Evolutionary conservation across 768 basidiomycete genomes (phyloP).

Genomic region (Termitomyces sp.): DNA sequence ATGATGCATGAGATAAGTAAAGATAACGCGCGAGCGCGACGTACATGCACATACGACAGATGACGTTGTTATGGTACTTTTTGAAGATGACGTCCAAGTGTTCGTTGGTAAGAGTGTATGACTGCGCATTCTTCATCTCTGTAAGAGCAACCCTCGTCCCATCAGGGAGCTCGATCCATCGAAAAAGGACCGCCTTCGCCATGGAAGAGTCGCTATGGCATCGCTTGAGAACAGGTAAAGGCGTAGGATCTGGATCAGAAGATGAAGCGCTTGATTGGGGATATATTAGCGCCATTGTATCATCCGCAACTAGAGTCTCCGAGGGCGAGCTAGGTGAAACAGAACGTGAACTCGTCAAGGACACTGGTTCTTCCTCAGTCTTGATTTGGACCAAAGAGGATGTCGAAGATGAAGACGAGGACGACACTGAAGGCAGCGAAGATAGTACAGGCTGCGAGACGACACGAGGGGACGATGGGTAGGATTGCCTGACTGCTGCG

Average conservation of each 20-base stretch:
- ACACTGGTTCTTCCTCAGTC: not conserved
- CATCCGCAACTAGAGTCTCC: not conserved
- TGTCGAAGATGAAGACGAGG: not conserved
- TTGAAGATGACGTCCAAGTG: constrained; percentile 1
- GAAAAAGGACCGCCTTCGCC: not conserved
- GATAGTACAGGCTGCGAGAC: not conserved
- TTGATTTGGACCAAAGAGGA: not conserved
- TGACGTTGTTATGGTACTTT: not conserved
- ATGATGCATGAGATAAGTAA: not conserved
- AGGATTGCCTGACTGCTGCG: not conserved
- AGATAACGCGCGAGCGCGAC: not conserved
- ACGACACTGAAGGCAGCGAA: not conserved
- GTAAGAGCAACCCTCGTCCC: not conserved
- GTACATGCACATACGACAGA: constrained; percentile 8
- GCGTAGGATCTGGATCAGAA: not conserved
- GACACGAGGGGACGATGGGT: not conserved
- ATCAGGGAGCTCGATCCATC: not conserved
- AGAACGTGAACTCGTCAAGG: not conserved
- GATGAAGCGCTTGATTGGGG: not conserved
- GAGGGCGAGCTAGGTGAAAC: not conserved
- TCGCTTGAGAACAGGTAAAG: not conserved
- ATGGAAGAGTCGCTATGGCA: not conserved
- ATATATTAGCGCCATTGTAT: not conserved
- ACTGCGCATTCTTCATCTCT: not conserved
- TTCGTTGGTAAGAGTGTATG: not conserved